Base-by-base conservation (phyloP, 2,329 filamentous ascomycete species). In the Rhytidhysteron rufulum region DNA sequence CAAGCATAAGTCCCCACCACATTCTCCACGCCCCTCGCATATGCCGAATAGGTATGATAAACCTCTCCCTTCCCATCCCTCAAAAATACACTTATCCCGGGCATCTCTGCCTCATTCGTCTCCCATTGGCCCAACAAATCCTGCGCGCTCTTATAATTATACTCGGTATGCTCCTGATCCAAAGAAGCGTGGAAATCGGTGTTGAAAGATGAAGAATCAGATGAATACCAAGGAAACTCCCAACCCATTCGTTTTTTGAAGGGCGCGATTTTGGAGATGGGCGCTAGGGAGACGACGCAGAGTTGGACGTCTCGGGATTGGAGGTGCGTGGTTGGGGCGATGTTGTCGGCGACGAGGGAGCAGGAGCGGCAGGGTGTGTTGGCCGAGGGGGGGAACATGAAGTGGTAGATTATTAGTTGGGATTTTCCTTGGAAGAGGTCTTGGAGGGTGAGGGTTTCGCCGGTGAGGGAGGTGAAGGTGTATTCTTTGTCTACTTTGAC, bases 371-470 rank as follows among this genome's bases (percentile, higher is more conserved):
- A 33, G 31, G 16, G 16, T 11, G 31, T 18, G 5, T n/a, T 10
- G 4, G 6, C 11, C 16, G 31, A 11, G 10, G 31, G 31, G 31
- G 13, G 11, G 31, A 33, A 33, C 31, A 33, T 33, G 16, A 18
- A 33, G 31, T 33, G 31, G 31, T 33, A 33, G 13, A 33, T 18
- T 11, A 33, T 33, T 17, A 33, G 31, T 18, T 33, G 31, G 31
- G 16, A 18, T 15, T 18, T 15, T 15, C 31, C 31, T 15, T 15
- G 16, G 31, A 33, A 33, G 31, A 33, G 31, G 31, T 18, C 31
- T 11, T 15, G 13, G 11, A 33, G 31, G 13, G 5, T 5, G 31
- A 17, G 10, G 5, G 31, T 15, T 11, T 15, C 16, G 4, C 31
- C 31, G 31, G 13, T n/a, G 31, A 33, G 31, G n/a, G 31, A 18